A percentile compares a stretch with the other conserved stretches of the same genome.
These are phyloP conservation scores for Hanseniaspora lindneri DNA, from an alignment of 805 yeast genomes.

Conservation along the genomic window DNA sequence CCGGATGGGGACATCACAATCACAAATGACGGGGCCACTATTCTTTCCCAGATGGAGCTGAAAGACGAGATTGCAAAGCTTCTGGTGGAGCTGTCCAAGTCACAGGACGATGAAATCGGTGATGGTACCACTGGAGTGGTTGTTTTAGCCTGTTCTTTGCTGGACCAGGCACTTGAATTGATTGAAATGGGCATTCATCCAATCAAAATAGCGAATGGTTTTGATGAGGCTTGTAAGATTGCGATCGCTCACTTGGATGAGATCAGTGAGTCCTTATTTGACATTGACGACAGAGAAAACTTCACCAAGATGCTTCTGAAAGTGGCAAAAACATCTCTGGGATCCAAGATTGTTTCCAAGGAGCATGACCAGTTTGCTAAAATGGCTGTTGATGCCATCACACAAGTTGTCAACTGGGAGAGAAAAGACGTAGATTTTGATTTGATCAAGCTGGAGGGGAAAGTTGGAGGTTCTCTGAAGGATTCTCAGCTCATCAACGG, in stretches of 20 bases:
- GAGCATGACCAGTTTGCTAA: conserved; percentile 86
- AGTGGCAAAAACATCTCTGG: conserved; percentile 90
- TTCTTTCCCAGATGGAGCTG: conserved; percentile 86
- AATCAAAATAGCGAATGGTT: conserved; percentile 91
- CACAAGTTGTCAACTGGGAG: conserved; percentile 80
- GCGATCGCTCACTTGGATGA: conserved; percentile 68
- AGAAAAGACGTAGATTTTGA: conserved; percentile 96
- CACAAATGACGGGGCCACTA: conserved; percentile 98
- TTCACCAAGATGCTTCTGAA: conserved; percentile 47
- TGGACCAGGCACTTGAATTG: conserved; percentile 87
- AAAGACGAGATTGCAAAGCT: conserved; percentile 93
- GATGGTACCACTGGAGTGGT: conserved; percentile 99
- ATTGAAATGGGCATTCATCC: conserved; percentile 97
- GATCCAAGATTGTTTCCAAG: conserved; percentile 90
- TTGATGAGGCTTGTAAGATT: conserved; percentile 89
- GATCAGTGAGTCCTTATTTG: conserved; percentile 48
- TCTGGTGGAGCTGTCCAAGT: conserved; percentile 80
- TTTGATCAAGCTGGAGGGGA: conserved; percentile 86
- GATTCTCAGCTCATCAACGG: conserved; percentile 81
- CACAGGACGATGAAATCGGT: conserved; percentile 97
- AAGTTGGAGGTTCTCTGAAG: conserved; percentile 85
- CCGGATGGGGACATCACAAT: conserved; percentile 98
- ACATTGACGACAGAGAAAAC: conserved; percentile 22
- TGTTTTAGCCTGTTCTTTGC: conserved; percentile 83
- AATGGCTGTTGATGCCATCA: conserved; percentile 94